phyloP scores from a whole-genome alignment of 2,329 filamentous ascomycete genomes.

The Pseudodiploospora longispora region DNA sequence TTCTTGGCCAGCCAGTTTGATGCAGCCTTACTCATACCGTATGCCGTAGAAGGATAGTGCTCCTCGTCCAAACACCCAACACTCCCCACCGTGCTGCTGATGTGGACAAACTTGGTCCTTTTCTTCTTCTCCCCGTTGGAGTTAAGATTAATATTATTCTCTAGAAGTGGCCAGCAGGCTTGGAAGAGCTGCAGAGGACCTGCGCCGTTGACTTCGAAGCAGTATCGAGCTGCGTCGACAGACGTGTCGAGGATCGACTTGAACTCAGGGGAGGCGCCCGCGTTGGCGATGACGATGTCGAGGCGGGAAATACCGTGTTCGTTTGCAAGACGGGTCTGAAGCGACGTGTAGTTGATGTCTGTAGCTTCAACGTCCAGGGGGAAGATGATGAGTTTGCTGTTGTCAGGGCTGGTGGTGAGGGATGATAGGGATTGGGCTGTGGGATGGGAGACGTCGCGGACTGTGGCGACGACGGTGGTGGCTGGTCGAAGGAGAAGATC shows the following conservation, averaged over 20 bases:
- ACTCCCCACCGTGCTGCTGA: constrained; percentile 10
- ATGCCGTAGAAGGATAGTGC: constrained; percentile 26
- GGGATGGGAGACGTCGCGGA: constrained; percentile 23
- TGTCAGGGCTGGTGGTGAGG: constrained; percentile 17
- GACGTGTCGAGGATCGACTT: constrained; percentile 2
- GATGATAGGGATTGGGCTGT: constrained; percentile 16
- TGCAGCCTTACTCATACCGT: constrained; percentile 36
- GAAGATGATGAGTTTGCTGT: constrained; percentile 30
- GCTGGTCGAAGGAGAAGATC: constrained; percentile 9
- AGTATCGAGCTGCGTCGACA: constrained; percentile 2
- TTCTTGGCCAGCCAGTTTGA: constrained; percentile 22
- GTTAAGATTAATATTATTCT: neutral
- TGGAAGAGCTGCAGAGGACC: constrained; percentile 36
- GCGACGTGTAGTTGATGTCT: constrained; percentile 22
- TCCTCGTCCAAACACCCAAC: constrained; percentile 12
- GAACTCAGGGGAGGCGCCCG: constrained; percentile 16
- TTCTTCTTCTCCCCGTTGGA: constrained; percentile 4
- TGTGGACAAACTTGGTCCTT: constrained; percentile 4
- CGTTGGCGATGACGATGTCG: constrained; percentile 47
- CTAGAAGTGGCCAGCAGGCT: constrained; percentile 31
- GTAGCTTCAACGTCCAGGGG: constrained; percentile 23
- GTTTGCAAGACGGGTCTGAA: constrained; percentile 1
- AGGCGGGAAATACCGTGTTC: constrained; percentile 27
- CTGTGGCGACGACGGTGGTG: constrained; percentile 31
- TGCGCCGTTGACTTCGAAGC: constrained; percentile 17